A percentile compares a stretch with the other conserved stretches of the same genome.
These are phyloP conservation scores for Syzygium grande DNA, from an alignment of 345 rosid genomes.

Conservation along the genomic window DNA sequence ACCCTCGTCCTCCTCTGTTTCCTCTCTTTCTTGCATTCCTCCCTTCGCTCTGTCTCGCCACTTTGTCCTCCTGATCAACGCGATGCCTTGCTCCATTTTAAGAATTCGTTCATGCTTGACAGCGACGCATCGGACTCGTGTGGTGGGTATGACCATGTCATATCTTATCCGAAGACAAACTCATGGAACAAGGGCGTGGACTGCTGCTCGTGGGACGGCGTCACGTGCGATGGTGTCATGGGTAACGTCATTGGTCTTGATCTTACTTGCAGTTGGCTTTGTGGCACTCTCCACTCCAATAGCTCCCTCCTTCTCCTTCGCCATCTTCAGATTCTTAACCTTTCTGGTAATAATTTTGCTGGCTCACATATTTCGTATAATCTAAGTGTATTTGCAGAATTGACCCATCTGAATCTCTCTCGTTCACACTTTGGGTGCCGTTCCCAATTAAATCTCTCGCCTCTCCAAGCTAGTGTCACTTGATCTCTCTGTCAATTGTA, in stretches of 20 bases:
- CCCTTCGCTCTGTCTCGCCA: not conserved
- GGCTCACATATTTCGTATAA: not conserved
- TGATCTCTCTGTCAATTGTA: not conserved
- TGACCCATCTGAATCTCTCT: not conserved
- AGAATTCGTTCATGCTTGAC: not conserved
- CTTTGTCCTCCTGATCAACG: not conserved
- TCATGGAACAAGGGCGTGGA: not conserved
- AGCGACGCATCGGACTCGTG: not conserved
- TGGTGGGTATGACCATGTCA: accelerated
- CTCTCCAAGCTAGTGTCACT: not conserved
- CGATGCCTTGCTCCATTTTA: not conserved
- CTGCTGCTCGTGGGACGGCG: not conserved
- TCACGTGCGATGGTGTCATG: not conserved
- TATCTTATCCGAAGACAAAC: not conserved
- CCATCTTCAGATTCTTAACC: not conserved
- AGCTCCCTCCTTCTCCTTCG: not conserved
- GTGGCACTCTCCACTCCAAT: not conserved
- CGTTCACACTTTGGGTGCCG: not conserved
- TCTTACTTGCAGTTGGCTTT: not conserved
- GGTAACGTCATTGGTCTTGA: not conserved
- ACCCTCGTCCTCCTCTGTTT: not conserved
- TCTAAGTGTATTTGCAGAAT: not conserved
- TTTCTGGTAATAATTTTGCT: not conserved
- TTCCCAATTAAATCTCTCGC: not conserved
- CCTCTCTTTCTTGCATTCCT: not conserved